Conservation (phyloP, 805 yeast genomes). For the Metschnikowia vanudenii region DNA sequence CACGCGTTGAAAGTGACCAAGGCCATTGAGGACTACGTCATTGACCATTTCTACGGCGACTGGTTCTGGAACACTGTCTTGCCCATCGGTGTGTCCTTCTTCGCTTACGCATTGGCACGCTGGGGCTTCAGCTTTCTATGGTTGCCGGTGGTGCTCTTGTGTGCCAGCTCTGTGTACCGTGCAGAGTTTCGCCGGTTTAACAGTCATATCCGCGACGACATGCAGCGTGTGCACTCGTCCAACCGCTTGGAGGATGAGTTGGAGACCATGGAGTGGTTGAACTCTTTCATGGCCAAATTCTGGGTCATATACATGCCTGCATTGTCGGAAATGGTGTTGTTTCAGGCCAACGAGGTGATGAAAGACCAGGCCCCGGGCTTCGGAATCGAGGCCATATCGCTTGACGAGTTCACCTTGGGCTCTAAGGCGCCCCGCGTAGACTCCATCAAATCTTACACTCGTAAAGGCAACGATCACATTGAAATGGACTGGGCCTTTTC, state of each 20-base stretch:
- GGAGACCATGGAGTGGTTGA: constrained; percentile 82
- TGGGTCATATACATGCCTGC: constrained; percentile 92
- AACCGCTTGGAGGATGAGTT: constrained; percentile 60
- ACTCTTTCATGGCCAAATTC: constrained; percentile 71
- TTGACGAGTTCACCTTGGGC: constrained; percentile 79
- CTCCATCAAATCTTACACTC: constrained; percentile 70
- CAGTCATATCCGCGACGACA: constrained; percentile 72
- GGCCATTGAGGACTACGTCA: constrained; percentile 54
- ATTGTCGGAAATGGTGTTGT: constrained; percentile 69
- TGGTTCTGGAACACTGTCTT: constrained; percentile 67
- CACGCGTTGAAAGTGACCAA: constrained; percentile 27
- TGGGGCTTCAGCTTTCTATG: constrained; percentile 65
- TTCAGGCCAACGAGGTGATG: constrained; percentile 63
- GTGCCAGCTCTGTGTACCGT: constrained; percentile 65
- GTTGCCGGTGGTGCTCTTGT: constrained; percentile 55
- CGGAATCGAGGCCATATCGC: constrained; percentile 70
- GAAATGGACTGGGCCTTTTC: constrained; percentile 86
- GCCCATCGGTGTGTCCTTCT: constrained; percentile 67
- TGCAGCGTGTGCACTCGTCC: constrained; percentile 60
- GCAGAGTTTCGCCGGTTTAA: constrained; percentile 74
- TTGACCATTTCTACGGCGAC: constrained; percentile 70
- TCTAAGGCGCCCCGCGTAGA: constrained; percentile 76
- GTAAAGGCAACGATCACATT: constrained; percentile 60
- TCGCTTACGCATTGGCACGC: constrained; percentile 66
- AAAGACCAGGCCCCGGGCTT: constrained; percentile 77